phyloP scores from a whole-genome alignment of 2,329 filamentous ascomycete genomes.

The Verticillium longisporum region DNA sequence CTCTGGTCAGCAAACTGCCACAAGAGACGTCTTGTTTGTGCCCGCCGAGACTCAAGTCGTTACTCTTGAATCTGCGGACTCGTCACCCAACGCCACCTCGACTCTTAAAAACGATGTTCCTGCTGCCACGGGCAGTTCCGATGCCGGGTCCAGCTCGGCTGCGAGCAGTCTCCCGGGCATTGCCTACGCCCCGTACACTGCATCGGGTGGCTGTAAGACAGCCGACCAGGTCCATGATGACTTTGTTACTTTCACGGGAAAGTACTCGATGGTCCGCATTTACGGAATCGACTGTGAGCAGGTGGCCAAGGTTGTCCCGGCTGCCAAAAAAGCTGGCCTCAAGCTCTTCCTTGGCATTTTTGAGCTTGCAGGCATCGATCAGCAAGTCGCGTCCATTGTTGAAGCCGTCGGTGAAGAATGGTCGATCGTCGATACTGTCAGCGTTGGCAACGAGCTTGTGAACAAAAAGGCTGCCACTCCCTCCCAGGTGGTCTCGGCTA shows the following conservation, averaged over 20 bases:
- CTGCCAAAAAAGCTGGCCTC: constrained; percentile 57
- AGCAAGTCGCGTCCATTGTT: constrained; percentile 56
- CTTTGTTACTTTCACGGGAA: constrained; percentile 43
- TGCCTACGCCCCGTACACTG: constrained; percentile 42
- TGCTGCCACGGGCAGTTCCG: background rate
- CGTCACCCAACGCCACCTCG: background rate
- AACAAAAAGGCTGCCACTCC: constrained; percentile 52
- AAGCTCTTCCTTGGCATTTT: constrained; percentile 72
- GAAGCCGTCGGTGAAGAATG: constrained; percentile 56
- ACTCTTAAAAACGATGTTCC: background rate
- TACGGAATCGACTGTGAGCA: constrained; percentile 80
- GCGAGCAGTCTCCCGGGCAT: constrained; percentile 26
- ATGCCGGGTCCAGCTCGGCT: background rate
- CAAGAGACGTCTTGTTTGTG: constrained; percentile 25
- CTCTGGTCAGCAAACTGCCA: constrained; percentile 38
- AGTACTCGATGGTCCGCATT: constrained; percentile 61
- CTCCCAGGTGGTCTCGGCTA: constrained; percentile 46
- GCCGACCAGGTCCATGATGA: constrained; percentile 57
- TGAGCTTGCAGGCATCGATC: constrained; percentile 47
- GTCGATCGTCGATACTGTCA: constrained; percentile 62
- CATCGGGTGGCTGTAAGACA: constrained; percentile 58
- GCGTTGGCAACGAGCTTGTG: constrained; percentile 76
- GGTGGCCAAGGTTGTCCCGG: constrained; percentile 53
- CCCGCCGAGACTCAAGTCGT: constrained; percentile 9
- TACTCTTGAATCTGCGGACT: background rate